Base-by-base conservation (phyloP, 257 asterid genomes). In the Knoxia roxburghii region DNA sequence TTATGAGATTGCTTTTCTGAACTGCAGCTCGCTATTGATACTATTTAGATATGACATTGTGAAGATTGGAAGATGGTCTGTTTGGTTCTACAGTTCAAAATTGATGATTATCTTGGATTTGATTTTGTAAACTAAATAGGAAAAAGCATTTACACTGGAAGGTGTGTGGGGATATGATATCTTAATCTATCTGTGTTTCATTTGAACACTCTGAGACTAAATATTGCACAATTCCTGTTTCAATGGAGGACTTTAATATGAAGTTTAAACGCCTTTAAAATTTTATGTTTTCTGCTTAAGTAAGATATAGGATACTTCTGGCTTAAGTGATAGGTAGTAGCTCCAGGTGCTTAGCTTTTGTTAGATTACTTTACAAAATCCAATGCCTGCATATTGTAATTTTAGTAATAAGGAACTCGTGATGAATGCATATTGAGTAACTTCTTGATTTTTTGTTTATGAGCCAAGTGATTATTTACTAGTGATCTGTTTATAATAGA, bases 401-500 rank as follows among this genome's bases (percentile, higher is more conserved):
- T 54, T 48, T 12, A 1, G 55, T 37, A 54, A 26, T 9, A 7
- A 13, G 39, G 26, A 12, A 17, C 17, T 67, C 7, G 4, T 11
- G 32, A 11, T 3, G 55, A n/a, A 33, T 49, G 21, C 10, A 29
- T 24, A 56, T 12, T n/a, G 15, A 57, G 21, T 53, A 21, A 30
- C 15, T 49, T 40, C 43, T 57, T 70, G 41, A n/a, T 55, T 24
- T 24, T 45, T 43, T 55, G 1, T 30, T 58, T 50, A 51, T 71
- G 55, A 55, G 56, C 52, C 58, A 8, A 15, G 21, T 46, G 49
- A 35, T 63, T 54, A 26, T 70, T 12, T 18, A 37, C 30, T 33
- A 9, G 27, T 20, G 64, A n/a, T 64, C 65, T 10, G 17, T 5
- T 68, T 73, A 8, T 37, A 14, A n/a, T 74, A 93, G 99, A 88